These are phyloP conservation scores for Beauveria pseudobassiana DNA, from an alignment of 2,329 filamentous ascomycete genomes.

Conservation along the genomic window DNA sequence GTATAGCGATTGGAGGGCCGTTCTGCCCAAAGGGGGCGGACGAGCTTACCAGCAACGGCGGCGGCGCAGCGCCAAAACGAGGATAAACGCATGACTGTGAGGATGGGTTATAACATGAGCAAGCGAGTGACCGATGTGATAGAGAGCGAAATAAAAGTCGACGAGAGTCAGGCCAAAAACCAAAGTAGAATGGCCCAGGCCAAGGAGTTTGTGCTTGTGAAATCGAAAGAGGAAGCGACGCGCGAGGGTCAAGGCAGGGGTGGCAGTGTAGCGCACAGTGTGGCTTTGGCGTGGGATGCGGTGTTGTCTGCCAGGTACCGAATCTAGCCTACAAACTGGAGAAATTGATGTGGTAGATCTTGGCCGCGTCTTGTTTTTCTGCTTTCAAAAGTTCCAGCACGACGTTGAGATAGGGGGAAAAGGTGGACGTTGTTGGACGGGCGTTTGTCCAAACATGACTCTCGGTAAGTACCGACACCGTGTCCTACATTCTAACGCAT, in stretches of 20 bases:
- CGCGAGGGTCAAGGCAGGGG: background rate
- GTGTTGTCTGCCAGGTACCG: background rate
- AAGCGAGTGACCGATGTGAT: background rate
- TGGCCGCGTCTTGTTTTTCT: background rate
- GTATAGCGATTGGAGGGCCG: background rate
- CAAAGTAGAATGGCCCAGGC: background rate
- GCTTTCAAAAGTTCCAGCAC: background rate
- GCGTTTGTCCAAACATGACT: no score
- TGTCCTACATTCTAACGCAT: no score
- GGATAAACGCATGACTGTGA: slow-evolving; percentile 2
- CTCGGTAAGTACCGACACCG: no score
- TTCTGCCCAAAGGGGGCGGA: background rate
- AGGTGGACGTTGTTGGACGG: no score
- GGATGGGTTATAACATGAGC: slow-evolving; percentile 3
- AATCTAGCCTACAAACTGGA: background rate
- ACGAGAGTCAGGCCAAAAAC: background rate
- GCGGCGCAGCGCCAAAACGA: slow-evolving; percentile 9
- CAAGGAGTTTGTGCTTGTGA: background rate
- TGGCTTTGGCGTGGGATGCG: background rate
- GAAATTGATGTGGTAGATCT: background rate
- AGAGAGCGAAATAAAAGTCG: background rate
- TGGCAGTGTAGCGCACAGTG: background rate
- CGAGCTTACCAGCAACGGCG: slow-evolving; percentile 6
- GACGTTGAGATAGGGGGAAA: no score
- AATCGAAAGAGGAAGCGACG: slow-evolving; percentile 3